phyloP scores from a whole-genome alignment of 2,329 filamentous ascomycete species.

The Claviceps quebecensis region DNA sequence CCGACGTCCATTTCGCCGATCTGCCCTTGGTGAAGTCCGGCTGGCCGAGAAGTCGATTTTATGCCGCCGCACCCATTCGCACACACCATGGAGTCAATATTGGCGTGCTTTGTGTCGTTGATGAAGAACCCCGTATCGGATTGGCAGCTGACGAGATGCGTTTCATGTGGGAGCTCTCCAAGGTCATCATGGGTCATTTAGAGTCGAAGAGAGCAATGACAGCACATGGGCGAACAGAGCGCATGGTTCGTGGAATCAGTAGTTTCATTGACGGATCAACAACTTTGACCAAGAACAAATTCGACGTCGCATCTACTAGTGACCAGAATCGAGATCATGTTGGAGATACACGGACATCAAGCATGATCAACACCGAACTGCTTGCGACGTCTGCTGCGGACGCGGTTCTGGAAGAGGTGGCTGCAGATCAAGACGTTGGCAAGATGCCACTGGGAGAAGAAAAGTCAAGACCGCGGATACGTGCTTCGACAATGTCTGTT shows the following conservation, averaged over 20 bases:
- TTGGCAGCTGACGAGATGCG: conserved; percentile 12
- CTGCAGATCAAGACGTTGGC: background rate
- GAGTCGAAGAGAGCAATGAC: conserved; percentile 12
- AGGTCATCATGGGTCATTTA: conserved; percentile 18
- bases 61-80: conserved; percentile 21
- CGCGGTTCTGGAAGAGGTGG: background rate
- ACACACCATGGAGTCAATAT: conserved; percentile 20
- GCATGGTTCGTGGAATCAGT: conserved; percentile 20
- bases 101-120: conserved; percentile 17
- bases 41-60: conserved; percentile 15
- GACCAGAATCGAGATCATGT: conserved; percentile 7
- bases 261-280: conserved; percentile 14
- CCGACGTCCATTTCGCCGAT: conserved; percentile 14
- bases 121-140: conserved; percentile 1
- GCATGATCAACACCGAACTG: background rate
- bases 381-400: background rate
- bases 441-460: background rate
- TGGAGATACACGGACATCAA: conserved; percentile 5
- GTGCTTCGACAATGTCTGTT: background rate
- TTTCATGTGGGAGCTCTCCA: conserved; percentile 10
- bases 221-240: conserved; percentile 14
- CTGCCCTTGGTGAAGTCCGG: conserved; percentile 9
- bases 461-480: background rate
- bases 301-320: background rate
- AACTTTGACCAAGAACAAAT: background rate